phyloP scores from a whole-genome alignment of 1,139 yeast genomes.

The Meyerozyma elateridarum region DNA sequence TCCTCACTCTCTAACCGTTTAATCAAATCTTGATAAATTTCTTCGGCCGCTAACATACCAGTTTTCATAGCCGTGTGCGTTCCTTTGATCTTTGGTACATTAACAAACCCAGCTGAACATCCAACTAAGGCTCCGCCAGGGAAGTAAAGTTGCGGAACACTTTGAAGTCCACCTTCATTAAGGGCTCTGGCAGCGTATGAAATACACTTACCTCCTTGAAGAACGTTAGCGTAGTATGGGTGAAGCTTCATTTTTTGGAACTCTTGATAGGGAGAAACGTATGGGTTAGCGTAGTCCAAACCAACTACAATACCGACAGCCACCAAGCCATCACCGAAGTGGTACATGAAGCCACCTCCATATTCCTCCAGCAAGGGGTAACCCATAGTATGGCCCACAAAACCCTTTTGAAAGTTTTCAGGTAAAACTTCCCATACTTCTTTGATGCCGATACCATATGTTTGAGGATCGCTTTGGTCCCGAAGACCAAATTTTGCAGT shows the following conservation, averaged over 20 bases:
- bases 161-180: constrained; percentile 93
- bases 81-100: constrained; percentile 97
- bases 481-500: constrained; percentile 67
- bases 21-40: constrained; percentile 53
- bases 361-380: constrained; percentile 74
- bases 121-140: constrained; percentile 97
- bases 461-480: constrained; percentile 66
- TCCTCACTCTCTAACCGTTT: constrained; percentile 46
- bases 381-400: constrained; percentile 85
- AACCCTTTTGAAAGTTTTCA: constrained; percentile 74
- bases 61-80: constrained; percentile 95
- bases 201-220: constrained; percentile 86
- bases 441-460: constrained; percentile 91
- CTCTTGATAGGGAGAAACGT: constrained; percentile 91
- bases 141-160: constrained; percentile 82
- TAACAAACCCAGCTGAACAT: constrained; percentile 92
- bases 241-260: constrained; percentile 92
- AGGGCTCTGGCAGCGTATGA: constrained; percentile 94
- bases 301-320: constrained; percentile 90
- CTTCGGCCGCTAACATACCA: constrained; percentile 92
- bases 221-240: constrained; percentile 71
- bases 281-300: constrained; percentile 88
- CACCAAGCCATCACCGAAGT: constrained; percentile 89
- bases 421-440: constrained; percentile 97
- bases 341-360: constrained; percentile 97